Evolutionary conservation across 2,329 filamentous ascomycete species (phyloP).

Genomic region (Botrytis porri): DNA sequence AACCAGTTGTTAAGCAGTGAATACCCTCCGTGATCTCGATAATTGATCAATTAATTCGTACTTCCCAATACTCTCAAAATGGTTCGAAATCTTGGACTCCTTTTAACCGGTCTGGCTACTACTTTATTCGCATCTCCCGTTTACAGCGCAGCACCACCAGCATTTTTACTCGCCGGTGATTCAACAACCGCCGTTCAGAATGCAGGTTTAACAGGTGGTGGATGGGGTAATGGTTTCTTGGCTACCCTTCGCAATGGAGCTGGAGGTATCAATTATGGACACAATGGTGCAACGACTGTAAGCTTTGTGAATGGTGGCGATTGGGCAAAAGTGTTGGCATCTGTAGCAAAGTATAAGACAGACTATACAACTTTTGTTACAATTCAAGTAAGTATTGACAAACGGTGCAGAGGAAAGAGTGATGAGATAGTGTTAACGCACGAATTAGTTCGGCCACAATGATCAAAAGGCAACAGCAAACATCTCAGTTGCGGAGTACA

Average conservation of each 20-base stretch:
- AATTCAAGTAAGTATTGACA: conserved; percentile 42
- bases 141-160: conserved; percentile 25
- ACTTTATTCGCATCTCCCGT: not conserved
- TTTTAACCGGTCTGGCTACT: not conserved
- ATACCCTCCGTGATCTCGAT: not conserved
- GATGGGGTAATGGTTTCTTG: conserved; percentile 51
- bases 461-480: conserved; percentile 47
- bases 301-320: conserved; percentile 47
- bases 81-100: not conserved
- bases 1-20: not conserved
- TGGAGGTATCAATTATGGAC: conserved; percentile 44
- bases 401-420: not conserved
- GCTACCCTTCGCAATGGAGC: conserved; percentile 40
- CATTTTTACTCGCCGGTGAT: conserved; percentile 44
- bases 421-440: not conserved
- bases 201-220: conserved; percentile 28
- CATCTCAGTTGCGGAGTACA: conserved; percentile 42
- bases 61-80: not conserved
- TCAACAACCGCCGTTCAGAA: conserved; percentile 39
- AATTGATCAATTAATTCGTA: too few relatives aligned
- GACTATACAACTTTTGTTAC: conserved; percentile 47
- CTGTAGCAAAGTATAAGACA: conserved; percentile 38
- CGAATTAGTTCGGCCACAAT: conserved; percentile 48
- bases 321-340: conserved; percentile 44
- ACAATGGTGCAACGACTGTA: conserved; percentile 47